These are phyloP conservation scores for Neofusicoccum sp. DNA, from an alignment of 2,329 filamentous ascomycete species.

Conservation along the genomic window DNA sequence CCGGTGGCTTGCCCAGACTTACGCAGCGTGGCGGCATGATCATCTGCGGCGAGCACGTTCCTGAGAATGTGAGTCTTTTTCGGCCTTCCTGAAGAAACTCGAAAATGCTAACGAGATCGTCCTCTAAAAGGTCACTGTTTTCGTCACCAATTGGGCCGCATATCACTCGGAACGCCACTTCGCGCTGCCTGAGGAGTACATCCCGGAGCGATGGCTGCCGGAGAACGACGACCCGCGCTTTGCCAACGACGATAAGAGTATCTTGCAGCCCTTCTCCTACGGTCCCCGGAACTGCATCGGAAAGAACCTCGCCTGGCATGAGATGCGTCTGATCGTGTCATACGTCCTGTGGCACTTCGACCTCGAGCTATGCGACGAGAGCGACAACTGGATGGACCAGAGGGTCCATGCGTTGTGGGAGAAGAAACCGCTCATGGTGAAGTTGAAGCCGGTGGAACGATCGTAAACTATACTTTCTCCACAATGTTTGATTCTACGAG, in stretches of 20 bases:
- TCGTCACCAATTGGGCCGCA: slow-evolving; percentile 23
- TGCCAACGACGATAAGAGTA: slow-evolving; percentile 25
- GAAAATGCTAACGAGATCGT: slow-evolving; percentile 16
- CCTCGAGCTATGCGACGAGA: slow-evolving; percentile 30
- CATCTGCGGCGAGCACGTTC: slow-evolving; percentile 24
- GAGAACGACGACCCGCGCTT: slow-evolving; percentile 24
- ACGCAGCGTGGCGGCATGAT: slow-evolving; percentile 27
- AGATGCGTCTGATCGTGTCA: slow-evolving; percentile 39
- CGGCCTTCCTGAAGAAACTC: not conserved
- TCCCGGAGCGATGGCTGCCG: slow-evolving; percentile 35
- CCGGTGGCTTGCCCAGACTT: slow-evolving; percentile 32
- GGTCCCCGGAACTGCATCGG: slow-evolving; percentile 34
- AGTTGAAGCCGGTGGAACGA: slow-evolving; percentile 23
- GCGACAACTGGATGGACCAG: slow-evolving; percentile 40
- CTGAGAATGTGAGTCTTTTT: slow-evolving; percentile 26
- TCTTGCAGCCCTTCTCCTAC: slow-evolving; percentile 27
- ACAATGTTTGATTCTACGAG: too few relatives aligned
- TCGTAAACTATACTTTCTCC: too few relatives aligned
- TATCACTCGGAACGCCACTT: slow-evolving; percentile 30
- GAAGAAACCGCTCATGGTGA: slow-evolving; percentile 31
- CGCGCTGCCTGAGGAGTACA: slow-evolving; percentile 26
- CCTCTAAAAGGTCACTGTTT: slow-evolving; percentile 22
- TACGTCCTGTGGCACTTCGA: slow-evolving; percentile 43
- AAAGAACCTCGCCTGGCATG: slow-evolving; percentile 37
- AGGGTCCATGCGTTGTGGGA: slow-evolving; percentile 34